These are phyloP conservation scores for Solanum pinnatisectum DNA, from an alignment of 257 asterid genomes.

Conservation along the genomic window DNA sequence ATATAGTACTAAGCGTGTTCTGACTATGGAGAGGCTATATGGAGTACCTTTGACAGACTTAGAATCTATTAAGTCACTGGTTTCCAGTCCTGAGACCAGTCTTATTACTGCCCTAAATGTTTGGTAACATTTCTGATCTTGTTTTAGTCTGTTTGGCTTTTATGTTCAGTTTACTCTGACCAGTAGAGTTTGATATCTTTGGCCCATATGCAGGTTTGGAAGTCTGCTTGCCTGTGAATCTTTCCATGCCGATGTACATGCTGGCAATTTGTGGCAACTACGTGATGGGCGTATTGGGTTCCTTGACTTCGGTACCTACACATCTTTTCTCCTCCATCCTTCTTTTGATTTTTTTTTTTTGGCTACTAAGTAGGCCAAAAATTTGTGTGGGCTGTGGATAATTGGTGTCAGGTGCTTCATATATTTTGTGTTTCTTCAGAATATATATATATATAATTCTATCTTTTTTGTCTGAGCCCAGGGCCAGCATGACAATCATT, in stretches of 20 bases:
- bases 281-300: conserved; percentile 98
- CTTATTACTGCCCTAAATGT: conserved; percentile 95
- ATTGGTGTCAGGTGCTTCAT: neutral
- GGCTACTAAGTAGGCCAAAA: neutral
- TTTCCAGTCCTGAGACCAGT: conserved; percentile 75
- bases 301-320: conserved; percentile 77
- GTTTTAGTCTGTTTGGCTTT: neutral
- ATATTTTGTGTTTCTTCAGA: neutral
- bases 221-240: conserved; percentile 90
- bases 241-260: conserved; percentile 97
- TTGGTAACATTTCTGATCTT: conserved; percentile 42
- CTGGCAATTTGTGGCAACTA: conserved; percentile 91
- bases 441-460: neutral
- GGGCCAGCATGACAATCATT: neutral
- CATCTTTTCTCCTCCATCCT: neutral
- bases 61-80: conserved; percentile 79
- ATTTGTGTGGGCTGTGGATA: neutral
- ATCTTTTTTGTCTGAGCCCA: neutral
- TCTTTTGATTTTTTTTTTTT: neutral
- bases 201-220: conserved; percentile 66
- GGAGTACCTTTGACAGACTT: conserved; percentile 97
- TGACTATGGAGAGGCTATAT: conserved; percentile 94
- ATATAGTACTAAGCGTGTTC: conserved; percentile 56
- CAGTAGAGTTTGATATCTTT: neutral
- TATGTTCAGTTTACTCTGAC: neutral